Base-by-base conservation (phyloP, 2,329 filamentous ascomycete species). In the Trichoderma citrinoviride region DNA sequence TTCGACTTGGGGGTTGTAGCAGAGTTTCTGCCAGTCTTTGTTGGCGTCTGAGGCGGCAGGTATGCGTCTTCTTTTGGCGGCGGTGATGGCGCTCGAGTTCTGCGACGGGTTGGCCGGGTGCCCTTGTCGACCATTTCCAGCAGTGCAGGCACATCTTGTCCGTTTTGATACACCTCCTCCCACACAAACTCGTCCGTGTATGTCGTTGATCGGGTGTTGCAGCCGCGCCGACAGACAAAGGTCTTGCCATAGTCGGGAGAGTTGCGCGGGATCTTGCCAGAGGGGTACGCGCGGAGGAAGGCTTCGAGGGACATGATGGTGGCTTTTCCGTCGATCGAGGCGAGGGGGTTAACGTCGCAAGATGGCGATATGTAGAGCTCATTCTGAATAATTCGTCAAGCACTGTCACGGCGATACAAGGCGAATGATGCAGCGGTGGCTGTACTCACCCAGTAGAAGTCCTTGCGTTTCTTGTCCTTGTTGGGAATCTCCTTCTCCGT, bases 161-260 rank as follows among this genome's bases (percentile, higher is more conserved):
- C 81, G n/a, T 87, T 87, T 0, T 80, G 81, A 71, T 92, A 96
- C 2, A 96, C 78, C 49, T 97, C 87, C 73, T 97, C 93, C 95
- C 95, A 99, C 1, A 85, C 76, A 69, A 99, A 97, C 71, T 97
- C 93, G 15, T 95, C 87, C 0, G 94, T 97, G 74, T 98, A 99
- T 23, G 88, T 93, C 21, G 92, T 90, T 25, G 93, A 96, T 65
- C 93, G 83, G 14, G 91, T 91, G 73, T 96, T 96, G 73, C 93
- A 96, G 23, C 92, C 95, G 74, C 94, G 84, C 58, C 93, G 88
- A 73, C 95, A 98, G 55, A 98, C 79, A 72, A 98, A 98, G 19
- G 90, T 87, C 77, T 96, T 97, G 68, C 91, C 92, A 73, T 86
- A 88, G 70, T 93, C 90, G 60, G 85, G 85, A 2, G 91, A 87